Conservation (phyloP, 371 early-diverging fungal species). For the Mortierella sp. region DNA sequence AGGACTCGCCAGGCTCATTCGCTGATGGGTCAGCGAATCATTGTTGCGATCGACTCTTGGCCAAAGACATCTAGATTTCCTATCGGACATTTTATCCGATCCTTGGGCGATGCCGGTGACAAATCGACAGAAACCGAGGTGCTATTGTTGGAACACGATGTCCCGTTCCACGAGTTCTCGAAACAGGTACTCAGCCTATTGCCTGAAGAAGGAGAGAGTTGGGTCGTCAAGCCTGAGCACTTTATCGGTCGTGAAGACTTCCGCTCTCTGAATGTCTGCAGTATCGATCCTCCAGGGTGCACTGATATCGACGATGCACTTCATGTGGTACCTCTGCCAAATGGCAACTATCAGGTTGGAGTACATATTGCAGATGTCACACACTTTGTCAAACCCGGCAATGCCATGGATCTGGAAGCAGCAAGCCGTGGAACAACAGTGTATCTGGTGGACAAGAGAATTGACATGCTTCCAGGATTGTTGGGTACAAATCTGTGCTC, state of each 20-base stretch:
- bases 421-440: constrained; percentile 93
- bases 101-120: constrained; percentile 93
- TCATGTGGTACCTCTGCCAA: constrained; percentile 83
- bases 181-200: constrained; percentile 82
- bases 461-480: constrained; percentile 96
- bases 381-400: constrained; percentile 91
- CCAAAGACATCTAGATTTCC: constrained; percentile 82
- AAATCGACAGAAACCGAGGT: constrained; percentile 95
- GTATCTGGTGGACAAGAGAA: constrained; percentile 94
- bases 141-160: constrained; percentile 93
- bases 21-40: constrained; percentile 83
- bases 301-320: constrained; percentile 99
- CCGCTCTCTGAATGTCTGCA: constrained; percentile 87
- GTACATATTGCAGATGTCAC: constrained; percentile 99
- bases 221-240: constrained; percentile 83
- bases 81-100: constrained; percentile 91
- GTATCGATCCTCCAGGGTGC: constrained; percentile 99
- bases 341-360: constrained; percentile 92
- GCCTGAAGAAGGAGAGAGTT: constrained; percentile 87
- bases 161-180: constrained; percentile 93
- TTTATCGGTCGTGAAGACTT: constrained; percentile 83
- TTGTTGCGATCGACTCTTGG: constrained; percentile 95
- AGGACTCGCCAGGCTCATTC: constrained; percentile 86
- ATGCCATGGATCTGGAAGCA: constrained; percentile 91
- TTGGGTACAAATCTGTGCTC: constrained; percentile 95